These are phyloP conservation scores for Coemansia asiatica DNA, from an alignment of 192 early-diverging fungal species.

Conservation along the genomic window DNA sequence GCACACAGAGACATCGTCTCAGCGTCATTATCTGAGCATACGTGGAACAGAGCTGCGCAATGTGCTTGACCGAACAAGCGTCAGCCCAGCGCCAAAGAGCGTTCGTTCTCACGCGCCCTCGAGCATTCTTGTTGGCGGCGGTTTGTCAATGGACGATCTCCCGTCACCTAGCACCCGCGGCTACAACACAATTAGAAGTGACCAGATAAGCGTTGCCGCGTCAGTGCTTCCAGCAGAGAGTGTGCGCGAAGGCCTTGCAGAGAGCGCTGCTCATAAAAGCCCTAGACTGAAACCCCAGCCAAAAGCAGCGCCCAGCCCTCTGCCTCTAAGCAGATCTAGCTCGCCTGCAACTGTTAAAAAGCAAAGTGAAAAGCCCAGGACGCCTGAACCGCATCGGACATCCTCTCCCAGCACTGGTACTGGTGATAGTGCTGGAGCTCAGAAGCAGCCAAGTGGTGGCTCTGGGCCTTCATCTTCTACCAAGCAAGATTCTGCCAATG, in stretches of 20 bases:
- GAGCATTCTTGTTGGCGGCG: slow-evolving; percentile 42
- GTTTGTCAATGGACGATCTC: slow-evolving; percentile 44
- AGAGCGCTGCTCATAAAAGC: slow-evolving; percentile 3
- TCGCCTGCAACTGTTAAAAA: neutral
- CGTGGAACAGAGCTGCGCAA: slow-evolving; percentile 52
- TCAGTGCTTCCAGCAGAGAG: slow-evolving; percentile 42
- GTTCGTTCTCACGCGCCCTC: slow-evolving; percentile 16
- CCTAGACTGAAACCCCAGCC: slow-evolving; percentile 3
- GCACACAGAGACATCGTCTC: slow-evolving; percentile 26
- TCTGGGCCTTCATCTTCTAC: neutral
- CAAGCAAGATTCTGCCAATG: neutral
- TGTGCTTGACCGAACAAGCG: slow-evolving; percentile 46
- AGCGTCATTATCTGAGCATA: slow-evolving; percentile 44
- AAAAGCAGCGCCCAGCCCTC: slow-evolving; percentile 1
- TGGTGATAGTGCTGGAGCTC: neutral
- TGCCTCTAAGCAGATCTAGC: neutral
- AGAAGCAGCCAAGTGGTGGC: neutral
- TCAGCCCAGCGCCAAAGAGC: slow-evolving; percentile 46
- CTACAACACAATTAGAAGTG: slow-evolving; percentile 35
- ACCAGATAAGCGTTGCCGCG: slow-evolving; percentile 38
- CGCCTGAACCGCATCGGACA: slow-evolving; percentile 5
- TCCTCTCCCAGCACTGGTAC: neutral
- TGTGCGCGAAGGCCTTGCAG: slow-evolving; percentile 3
- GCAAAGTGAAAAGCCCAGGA: neutral
- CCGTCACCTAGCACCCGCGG: slow-evolving; percentile 14